Percentiles rank a stretch among this genome's conserved stretches.
Conservation (phyloP, 768 basidiomycete genomes). For the Boletus sensibilis region DNA sequence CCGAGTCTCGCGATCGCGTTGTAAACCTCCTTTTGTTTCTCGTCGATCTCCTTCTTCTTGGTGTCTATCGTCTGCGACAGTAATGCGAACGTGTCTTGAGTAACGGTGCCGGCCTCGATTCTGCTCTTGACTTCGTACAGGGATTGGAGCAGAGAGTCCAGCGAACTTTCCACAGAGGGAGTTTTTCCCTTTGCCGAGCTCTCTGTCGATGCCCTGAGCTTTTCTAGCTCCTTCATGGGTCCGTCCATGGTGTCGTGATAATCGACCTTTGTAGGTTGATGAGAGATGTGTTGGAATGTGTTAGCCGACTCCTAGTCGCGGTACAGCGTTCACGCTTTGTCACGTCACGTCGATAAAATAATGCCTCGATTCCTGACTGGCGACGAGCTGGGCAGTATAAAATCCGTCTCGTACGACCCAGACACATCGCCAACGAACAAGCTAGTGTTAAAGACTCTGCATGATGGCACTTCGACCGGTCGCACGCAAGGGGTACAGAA, state of each 20-base stretch:
- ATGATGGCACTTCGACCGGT: slow-evolving; percentile 34
- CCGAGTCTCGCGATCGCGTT: slow-evolving; percentile 73
- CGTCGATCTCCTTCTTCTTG: slow-evolving; percentile 82
- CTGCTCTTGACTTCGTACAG: slow-evolving; percentile 56
- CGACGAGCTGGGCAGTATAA: slow-evolving; percentile 78
- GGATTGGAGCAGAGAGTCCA: slow-evolving; percentile 61
- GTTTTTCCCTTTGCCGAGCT: slow-evolving; percentile 49
- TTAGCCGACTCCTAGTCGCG: background rate
- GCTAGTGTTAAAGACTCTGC: slow-evolving; percentile 33
- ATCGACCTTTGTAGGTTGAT: background rate
- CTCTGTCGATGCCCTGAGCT: slow-evolving; percentile 64
- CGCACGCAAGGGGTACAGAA: slow-evolving; percentile 40
- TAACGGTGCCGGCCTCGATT: slow-evolving; percentile 46
- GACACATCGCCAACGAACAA: slow-evolving; percentile 35
- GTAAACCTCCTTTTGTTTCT: slow-evolving; percentile 87
- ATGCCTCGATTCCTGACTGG: slow-evolving; percentile 75
- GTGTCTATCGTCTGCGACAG: slow-evolving; percentile 61
- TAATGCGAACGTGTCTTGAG: slow-evolving; percentile 47
- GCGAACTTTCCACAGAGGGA: slow-evolving; percentile 53
- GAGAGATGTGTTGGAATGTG: background rate
- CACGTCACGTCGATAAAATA: slow-evolving; percentile 21
- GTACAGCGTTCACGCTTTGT: slow-evolving; percentile 8
- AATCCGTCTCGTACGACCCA: slow-evolving; percentile 49
- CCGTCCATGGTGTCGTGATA: slow-evolving; percentile 55
- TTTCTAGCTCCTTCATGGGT: slow-evolving; percentile 74